Evolutionary conservation across 805 yeast genomes (phyloP), one percentile per base, ranked within the genome.

Genomic region (Teunomyces gatunensis): DNA sequence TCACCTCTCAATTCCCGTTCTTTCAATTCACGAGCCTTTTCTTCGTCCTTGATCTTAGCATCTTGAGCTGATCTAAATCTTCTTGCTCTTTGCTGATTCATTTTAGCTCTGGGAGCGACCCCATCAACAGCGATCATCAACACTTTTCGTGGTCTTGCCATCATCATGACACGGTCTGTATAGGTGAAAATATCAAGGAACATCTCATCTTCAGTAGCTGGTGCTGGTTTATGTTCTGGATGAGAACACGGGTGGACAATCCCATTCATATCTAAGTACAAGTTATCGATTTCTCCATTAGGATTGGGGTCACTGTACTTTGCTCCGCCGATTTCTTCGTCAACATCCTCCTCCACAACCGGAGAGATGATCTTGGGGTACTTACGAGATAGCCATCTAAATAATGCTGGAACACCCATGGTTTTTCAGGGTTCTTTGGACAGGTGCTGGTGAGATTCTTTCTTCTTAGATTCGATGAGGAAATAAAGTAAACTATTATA

Each of bases 241-340:
- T 94, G 99, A 2, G 97, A 86, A 74, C 98, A 94, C 1, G 99
- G 99, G 73, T 94, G 99, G 4, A 94, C 99, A 61, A 94, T 94
- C 73, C 98, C 99, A 64, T 94, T 94, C 99, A 94, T 94, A 69
- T 94, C 99, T 53, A 94, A 74, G 63, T 94, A 94, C 44, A 94
- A 68, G 63, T 94, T 94, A 64, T 94, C 98, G 42, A 90, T 71
- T 69, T 94, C 99, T 23, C 98, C 99, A 67, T 94, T 94, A 3
- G 96, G 96, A 64, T 94, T 94, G 10, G 94, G 85, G 45, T 81
- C 79, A 17, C 81, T 61, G 63, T 87, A 90, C 54, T 77, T 78
- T 3, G 86, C 76, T 0, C 90, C 95, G 2, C 67, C 67, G 42
- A 80, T 77, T 25, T 70, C 74, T 21, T 37, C 25, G 27, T 47